phyloP scores from a whole-genome alignment of 345 rosid genomes.

The Raphanus raphanistrum region DNA sequence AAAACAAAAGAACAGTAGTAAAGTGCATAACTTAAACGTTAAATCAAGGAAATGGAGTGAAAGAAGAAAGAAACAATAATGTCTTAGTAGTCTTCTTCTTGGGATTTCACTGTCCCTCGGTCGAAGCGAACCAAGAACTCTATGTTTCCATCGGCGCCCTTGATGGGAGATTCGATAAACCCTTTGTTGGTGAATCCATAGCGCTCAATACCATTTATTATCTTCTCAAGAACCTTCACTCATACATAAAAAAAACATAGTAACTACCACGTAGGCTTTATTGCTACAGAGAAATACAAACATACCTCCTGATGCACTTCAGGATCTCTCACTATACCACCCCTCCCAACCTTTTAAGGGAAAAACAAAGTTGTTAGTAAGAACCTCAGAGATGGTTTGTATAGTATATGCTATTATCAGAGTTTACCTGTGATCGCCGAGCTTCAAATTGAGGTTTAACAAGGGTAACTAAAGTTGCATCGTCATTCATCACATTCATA shows the following conservation, averaged over 20 bases:
- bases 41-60: not conserved
- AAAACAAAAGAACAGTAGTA: not conserved
- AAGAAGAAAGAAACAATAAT: not conserved
- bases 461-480: slow-evolving; percentile 65
- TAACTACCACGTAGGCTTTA: not conserved
- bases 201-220: slow-evolving; percentile 68
- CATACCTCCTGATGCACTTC: slow-evolving; percentile 84
- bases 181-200: slow-evolving; percentile 73
- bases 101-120: slow-evolving; percentile 41
- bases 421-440: slow-evolving; percentile 74
- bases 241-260: slow-evolving; percentile 20
- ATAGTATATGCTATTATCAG: not conserved
- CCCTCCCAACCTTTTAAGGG: slow-evolving; percentile 72
- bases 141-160: slow-evolving; percentile 88
- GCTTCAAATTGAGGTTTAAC: slow-evolving; percentile 98
- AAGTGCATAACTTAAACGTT: not conserved
- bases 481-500: slow-evolving; percentile 79
- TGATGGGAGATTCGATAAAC: slow-evolving; percentile 85
- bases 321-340: slow-evolving; percentile 96
- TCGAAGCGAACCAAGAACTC: slow-evolving; percentile 81
- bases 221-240: slow-evolving; percentile 77
- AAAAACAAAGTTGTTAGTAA: slow-evolving; percentile 4
- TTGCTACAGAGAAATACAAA: not conserved
- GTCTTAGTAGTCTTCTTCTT: slow-evolving; percentile 27
- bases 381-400: not conserved